A percentile compares a stretch with the other conserved stretches of the same genome.
Evolutionary conservation across 2,329 filamentous ascomycete genomes (phyloP).

Genomic region (Aotearoamyces nothofagi): DNA sequence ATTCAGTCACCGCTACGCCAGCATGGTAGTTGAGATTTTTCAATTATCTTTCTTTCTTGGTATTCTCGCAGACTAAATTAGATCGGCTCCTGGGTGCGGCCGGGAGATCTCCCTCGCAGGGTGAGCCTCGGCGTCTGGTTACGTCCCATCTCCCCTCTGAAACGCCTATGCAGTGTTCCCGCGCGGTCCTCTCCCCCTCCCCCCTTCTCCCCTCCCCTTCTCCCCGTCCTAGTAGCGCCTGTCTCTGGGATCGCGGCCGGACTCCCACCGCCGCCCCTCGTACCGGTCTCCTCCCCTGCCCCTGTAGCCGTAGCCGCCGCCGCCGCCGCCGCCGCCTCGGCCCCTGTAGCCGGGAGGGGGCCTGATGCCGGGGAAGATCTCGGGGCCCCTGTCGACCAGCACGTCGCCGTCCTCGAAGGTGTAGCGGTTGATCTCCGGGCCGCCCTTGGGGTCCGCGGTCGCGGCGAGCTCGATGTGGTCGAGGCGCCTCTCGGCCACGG

Average conservation of each 20-base stretch:
- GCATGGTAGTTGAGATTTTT: no score
- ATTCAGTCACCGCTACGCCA: no score
- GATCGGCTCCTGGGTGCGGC: no score
- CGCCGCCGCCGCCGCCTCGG: conserved; percentile 16
- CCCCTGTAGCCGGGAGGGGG: conserved; percentile 31
- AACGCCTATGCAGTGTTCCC: no score
- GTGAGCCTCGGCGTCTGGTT: no score
- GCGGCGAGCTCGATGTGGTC: conserved; percentile 35
- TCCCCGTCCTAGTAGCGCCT: conserved; percentile 1
- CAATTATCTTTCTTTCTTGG: no score
- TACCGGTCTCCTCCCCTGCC: conserved; percentile 6
- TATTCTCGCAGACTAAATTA: no score
- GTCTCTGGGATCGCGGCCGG: background rate
- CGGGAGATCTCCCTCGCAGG: no score
- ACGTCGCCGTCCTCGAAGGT: conserved; percentile 52
- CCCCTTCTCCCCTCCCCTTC: no score
- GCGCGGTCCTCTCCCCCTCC: no score
- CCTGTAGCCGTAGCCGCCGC: conserved; percentile 16
- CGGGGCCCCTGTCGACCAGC: conserved; percentile 59
- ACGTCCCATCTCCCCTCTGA: no score
- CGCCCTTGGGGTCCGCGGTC: conserved; percentile 18
- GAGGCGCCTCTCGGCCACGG: conserved; percentile 49
- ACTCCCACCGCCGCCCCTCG: background rate
- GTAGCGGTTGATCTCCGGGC: conserved; percentile 40
- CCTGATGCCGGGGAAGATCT: conserved; percentile 50